These are phyloP conservation scores for Schizosaccharomyces pombe DNA, from an alignment of 805 yeast species.

Conservation along the genomic window DNA sequence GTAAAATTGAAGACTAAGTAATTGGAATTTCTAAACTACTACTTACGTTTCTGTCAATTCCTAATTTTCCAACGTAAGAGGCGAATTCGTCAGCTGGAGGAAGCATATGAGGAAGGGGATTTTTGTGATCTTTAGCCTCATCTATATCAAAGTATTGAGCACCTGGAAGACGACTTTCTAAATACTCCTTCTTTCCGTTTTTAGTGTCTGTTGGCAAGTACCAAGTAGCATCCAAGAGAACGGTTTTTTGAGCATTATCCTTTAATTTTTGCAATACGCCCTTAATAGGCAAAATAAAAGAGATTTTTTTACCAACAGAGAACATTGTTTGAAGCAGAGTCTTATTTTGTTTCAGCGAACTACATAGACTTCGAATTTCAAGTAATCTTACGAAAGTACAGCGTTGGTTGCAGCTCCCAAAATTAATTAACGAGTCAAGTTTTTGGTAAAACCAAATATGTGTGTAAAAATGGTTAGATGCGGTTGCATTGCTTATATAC, in stretches of 20 bases:
- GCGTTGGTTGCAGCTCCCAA: too few species aligned
- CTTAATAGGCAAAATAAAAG: neutral
- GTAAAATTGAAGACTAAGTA: neutral
- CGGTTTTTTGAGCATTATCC: neutral
- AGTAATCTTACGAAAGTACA: too few species aligned
- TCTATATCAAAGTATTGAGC: constrained; percentile 66
- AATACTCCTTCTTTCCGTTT: constrained; percentile 35
- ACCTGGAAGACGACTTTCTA: constrained; percentile 33
- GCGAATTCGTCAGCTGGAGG: constrained; percentile 40
- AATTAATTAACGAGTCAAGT: too few species aligned
- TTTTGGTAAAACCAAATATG: too few species aligned
- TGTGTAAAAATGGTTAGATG: too few species aligned
- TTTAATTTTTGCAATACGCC: neutral
- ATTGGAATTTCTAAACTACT: neutral
- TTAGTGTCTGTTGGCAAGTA: constrained; percentile 56
- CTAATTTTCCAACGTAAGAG: constrained; percentile 25
- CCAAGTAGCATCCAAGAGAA: constrained; percentile 81
- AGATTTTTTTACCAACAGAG: neutral
- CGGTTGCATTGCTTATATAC: too few species aligned
- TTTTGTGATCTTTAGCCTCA: constrained; percentile 30
- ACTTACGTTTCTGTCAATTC: constrained; percentile 20
- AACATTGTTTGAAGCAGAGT: neutral
- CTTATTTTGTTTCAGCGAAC: neutral
- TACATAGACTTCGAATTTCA: too few species aligned
- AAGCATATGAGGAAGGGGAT: constrained; percentile 75